phyloP scores from a whole-genome alignment of 2,329 filamentous ascomycete genomes.

The Hypoxylon sp. region DNA sequence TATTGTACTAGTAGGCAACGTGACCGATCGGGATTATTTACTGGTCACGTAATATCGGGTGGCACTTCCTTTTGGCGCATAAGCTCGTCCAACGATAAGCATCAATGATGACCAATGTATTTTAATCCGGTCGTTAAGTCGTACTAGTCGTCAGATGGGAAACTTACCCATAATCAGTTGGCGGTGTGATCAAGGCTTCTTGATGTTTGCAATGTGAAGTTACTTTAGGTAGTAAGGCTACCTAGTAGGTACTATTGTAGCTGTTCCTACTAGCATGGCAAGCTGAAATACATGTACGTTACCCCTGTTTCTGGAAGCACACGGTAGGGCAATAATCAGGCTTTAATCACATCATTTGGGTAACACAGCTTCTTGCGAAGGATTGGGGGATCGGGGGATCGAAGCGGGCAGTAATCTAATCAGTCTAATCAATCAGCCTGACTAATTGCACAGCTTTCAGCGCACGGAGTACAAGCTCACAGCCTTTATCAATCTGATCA shows the following conservation, averaged over 20 bases:
- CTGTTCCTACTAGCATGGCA: background rate
- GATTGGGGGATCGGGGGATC: conserved; percentile 39
- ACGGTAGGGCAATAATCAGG: conserved; percentile 19
- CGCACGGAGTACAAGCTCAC: conserved; percentile 16
- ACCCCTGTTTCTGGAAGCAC: conserved; percentile 25
- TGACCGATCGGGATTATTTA: conserved; percentile 12
- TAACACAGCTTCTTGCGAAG: conserved; percentile 29
- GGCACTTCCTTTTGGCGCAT: conserved; percentile 1
- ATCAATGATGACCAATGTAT: background rate
- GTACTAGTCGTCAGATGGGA: conserved; percentile 9
- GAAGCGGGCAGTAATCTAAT: conserved; percentile 10
- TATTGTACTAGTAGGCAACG: conserved; percentile 7
- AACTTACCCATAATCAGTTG: background rate
- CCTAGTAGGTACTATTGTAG: background rate
- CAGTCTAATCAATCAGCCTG: conserved; percentile 54
- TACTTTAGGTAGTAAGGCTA: background rate
- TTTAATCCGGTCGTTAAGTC: conserved; percentile 5
- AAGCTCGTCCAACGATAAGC: conserved; percentile 18
- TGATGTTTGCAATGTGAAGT: background rate
- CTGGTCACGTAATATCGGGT: conserved; percentile 28
- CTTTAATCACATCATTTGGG: conserved; percentile 6
- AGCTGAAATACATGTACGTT: background rate
- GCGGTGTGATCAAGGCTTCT: conserved; percentile 16
- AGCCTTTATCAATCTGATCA: background rate
- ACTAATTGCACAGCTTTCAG: conserved; percentile 4